These are phyloP conservation scores for Fusarium solani-melongenae DNA, from an alignment of 2,329 filamentous ascomycete species.

Conservation along the genomic window DNA sequence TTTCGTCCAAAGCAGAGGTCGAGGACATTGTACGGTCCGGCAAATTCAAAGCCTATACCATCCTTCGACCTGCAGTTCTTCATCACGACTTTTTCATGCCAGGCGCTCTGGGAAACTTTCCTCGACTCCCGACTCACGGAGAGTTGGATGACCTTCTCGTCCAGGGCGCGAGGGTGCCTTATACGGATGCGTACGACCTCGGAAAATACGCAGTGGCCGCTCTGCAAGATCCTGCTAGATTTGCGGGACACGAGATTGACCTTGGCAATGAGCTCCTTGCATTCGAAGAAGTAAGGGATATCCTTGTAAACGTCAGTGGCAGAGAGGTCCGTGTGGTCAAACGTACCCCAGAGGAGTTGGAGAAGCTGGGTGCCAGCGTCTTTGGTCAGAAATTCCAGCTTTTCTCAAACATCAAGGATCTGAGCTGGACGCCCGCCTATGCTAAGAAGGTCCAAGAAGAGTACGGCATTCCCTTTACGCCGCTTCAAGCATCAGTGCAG, in stretches of 20 bases:
- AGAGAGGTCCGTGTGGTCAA: conserved; percentile 40
- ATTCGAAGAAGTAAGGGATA: conserved; percentile 45
- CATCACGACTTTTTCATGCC: not conserved
- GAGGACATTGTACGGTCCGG: conserved; percentile 46
- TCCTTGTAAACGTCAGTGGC: conserved; percentile 46
- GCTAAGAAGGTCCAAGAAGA: conserved; percentile 11
- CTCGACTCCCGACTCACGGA: not conserved
- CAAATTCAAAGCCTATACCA: conserved; percentile 46
- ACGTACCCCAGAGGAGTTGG: conserved; percentile 13
- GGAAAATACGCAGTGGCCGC: not conserved
- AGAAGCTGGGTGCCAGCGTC: not conserved
- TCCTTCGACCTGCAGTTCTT: conserved; percentile 45
- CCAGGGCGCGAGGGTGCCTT: not conserved
- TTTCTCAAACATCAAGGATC: conserved; percentile 12
- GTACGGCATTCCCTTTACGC: conserved; percentile 3
- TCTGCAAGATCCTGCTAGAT: conserved; percentile 20
- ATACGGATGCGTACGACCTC: not conserved
- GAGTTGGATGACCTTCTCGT: not conserved
- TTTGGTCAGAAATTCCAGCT: conserved; percentile 20
- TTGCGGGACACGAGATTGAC: conserved; percentile 46
- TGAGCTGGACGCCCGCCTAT: not conserved
- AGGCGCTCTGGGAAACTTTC: not conserved
- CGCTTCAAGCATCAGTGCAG: not conserved
- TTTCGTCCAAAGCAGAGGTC: conserved; percentile 50
- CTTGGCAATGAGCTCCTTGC: conserved; percentile 43